Base-by-base conservation (phyloP, 495 filamentous ascomycete genomes). In the Penicillium soppii region DNA sequence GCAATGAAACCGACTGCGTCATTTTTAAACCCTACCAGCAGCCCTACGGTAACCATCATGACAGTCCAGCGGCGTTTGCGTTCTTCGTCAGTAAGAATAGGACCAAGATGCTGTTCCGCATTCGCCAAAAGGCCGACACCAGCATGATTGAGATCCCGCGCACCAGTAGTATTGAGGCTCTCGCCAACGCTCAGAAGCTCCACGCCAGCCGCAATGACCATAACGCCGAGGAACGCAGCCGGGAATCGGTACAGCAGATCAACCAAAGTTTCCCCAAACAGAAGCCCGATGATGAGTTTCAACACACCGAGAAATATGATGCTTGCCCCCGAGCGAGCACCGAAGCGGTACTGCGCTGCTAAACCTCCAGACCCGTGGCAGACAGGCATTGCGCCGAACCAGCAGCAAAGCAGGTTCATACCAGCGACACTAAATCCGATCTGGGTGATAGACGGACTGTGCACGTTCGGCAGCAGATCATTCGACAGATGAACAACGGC, bases 371-470 rank as follows among this genome's bases (percentile, higher is more conserved):
- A 90, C 16, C 92, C 92, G 62, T 97, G 92, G 58, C 92, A 97
- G 2, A 95, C 87, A 5, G 92, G 92, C 92, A 97, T 97, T 0
- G 85, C 88, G 23, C 91, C 92, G 64, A 96, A 94, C 87, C 88
- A 92, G 67, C 87, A 91, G 6, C 88, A 86, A 5, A 87, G 54
- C 5, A 97, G 70, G 62, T 97, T 97, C 85, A 95, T 94, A 4
- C 68, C 56, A 0, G 83, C 82, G 7, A 97, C 88, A 37, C 88
- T 92, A 43, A 95, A 59, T 0, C 91, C 92, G 16, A 97, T 75
- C 2, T 81, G 73, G 0, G 89, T 91, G 13, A 85, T 79, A 0
- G 81, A 80, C 2, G 90, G 90, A 0, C 82, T 71, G 1, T 76
- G 78, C 1, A 86, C 70, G 7, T 82, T 69, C 0, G 90, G 91